A percentile compares a stretch with the other conserved stretches of the same genome.
These are phyloP conservation scores for Dioscorea dumetorum DNA, from an alignment of 106 monocot species.

Conservation along the genomic window DNA sequence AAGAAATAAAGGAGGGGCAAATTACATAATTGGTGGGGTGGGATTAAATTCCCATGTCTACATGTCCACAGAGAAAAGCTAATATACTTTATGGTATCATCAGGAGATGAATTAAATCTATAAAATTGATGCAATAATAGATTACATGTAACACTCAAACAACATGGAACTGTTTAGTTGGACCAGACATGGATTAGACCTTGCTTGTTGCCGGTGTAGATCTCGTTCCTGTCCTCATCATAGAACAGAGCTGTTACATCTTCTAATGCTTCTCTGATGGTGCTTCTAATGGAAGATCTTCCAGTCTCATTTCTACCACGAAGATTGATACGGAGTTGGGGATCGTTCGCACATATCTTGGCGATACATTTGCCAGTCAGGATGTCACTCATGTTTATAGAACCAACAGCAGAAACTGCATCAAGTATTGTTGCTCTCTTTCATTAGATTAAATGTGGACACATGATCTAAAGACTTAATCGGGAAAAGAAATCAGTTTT, in stretches of 20 bases:
- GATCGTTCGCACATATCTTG: constrained; percentile 50
- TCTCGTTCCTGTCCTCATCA: constrained; percentile 77
- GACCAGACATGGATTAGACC: constrained; percentile 77
- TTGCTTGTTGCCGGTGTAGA: constrained; percentile 71
- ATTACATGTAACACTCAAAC: neutral
- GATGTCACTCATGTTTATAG: constrained; percentile 76
- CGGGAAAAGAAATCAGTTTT: neutral
- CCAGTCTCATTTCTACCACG: constrained; percentile 13
- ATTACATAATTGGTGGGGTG: neutral
- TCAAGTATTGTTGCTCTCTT: neutral
- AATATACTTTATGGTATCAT: too few species aligned
- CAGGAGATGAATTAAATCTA: neutral
- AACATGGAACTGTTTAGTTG: constrained; percentile 26
- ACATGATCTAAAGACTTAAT: too few species aligned
- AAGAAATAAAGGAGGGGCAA: too few species aligned
- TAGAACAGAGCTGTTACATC: constrained; percentile 77
- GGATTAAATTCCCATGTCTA: neutral
- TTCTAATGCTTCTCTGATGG: constrained; percentile 56
- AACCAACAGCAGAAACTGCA: constrained; percentile 39
- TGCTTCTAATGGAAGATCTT: constrained; percentile 36
- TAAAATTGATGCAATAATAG: neutral
- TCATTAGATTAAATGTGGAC: too few species aligned
- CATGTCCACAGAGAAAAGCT: too few species aligned
- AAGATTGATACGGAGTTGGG: constrained; percentile 31
- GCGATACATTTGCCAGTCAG: constrained; percentile 57